A percentile compares a stretch with the other conserved stretches of the same genome.
Conservation (phyloP, 495 filamentous ascomycete genomes). For the Thozetella sp. region DNA sequence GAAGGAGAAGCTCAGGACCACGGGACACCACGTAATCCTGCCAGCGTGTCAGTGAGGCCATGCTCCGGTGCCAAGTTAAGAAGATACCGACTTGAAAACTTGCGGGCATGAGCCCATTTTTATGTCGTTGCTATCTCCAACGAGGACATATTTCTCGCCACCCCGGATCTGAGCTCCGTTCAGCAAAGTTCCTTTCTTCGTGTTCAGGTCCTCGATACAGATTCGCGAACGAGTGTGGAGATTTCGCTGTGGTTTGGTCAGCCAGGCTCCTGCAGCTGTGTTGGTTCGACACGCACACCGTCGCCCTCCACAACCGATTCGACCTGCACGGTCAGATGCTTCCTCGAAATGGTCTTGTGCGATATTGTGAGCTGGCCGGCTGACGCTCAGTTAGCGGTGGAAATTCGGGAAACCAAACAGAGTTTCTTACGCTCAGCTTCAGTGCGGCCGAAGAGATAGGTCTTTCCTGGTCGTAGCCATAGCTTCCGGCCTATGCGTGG, state of each 20-base stretch:
- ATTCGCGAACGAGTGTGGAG: constrained; percentile 64
- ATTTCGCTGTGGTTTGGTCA: constrained; percentile 44
- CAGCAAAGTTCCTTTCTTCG: constrained; percentile 78
- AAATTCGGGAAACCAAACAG: not conserved
- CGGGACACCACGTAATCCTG: constrained; percentile 80
- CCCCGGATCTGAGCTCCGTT: constrained; percentile 72
- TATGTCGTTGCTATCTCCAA: constrained; percentile 62
- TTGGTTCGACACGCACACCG: constrained; percentile 54
- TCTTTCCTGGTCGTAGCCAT: constrained; percentile 82
- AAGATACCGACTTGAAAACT: constrained; percentile 43
- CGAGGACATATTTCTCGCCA: constrained; percentile 51
- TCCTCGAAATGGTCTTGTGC: constrained; percentile 81
- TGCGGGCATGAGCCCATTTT: constrained; percentile 66
- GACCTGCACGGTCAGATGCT: constrained; percentile 82
- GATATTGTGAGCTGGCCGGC: constrained; percentile 62
- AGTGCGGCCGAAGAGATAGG: constrained; percentile 76
- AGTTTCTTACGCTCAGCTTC: constrained; percentile 44
- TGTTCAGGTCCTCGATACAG: constrained; percentile 67
- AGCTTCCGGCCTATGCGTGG: constrained; percentile 62
- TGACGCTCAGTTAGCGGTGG: constrained; percentile 12
- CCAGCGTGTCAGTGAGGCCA: constrained; percentile 5
- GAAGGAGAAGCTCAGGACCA: constrained; percentile 81
- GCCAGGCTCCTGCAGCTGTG: not conserved
- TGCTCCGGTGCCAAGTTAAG: not conserved
- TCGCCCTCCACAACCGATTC: constrained; percentile 65